Evolutionary conservation across 805 yeast species (phyloP).

Genomic region (Kluyveromyces wickerhamii): DNA sequence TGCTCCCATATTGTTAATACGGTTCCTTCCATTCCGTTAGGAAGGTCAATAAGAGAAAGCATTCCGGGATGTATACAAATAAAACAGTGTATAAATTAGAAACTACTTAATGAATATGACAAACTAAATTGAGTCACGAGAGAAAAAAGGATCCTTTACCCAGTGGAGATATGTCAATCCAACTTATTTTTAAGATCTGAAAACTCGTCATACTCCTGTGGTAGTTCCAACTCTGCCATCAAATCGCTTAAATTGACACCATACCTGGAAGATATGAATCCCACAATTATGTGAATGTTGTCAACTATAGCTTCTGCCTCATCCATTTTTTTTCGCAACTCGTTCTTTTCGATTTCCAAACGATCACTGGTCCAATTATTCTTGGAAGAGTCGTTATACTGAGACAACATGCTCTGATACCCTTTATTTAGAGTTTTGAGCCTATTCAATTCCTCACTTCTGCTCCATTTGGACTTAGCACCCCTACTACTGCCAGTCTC

Average conservation of each 20-base stretch:
- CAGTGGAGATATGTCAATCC: too few species aligned
- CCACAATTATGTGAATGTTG: slow-evolving; percentile 36
- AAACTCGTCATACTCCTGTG: slow-evolving; percentile 34
- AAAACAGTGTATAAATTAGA: too few species aligned
- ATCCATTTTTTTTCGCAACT: slow-evolving; percentile 6
- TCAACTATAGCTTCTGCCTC: slow-evolving; percentile 27
- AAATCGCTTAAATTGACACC: slow-evolving; percentile 27
- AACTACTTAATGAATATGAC: too few species aligned
- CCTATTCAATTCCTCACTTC: slow-evolving; percentile 12
- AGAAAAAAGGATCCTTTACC: too few species aligned
- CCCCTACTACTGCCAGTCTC: slow-evolving; percentile 8
- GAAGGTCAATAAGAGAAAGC: too few species aligned
- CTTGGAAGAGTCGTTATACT: slow-evolving; percentile 12
- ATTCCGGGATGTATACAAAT: too few species aligned
- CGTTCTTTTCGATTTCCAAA: slow-evolving; percentile 9
- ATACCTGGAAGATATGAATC: slow-evolving; percentile 29
- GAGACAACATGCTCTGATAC: slow-evolving; percentile 6
- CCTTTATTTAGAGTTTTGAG: slow-evolving; percentile 8
- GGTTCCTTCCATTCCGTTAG: too few species aligned
- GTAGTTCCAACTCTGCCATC: slow-evolving; percentile 35
- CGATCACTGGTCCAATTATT: slow-evolving; percentile 19
- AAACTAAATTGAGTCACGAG: too few species aligned
- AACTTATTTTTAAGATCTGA: slow-evolving; percentile 1
- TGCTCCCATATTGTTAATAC: too few species aligned
- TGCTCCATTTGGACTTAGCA: slow-evolving; percentile 2